Conservation (phyloP, 2,329 filamentous ascomycete genomes). For the Diaporthe australafricana region DNA sequence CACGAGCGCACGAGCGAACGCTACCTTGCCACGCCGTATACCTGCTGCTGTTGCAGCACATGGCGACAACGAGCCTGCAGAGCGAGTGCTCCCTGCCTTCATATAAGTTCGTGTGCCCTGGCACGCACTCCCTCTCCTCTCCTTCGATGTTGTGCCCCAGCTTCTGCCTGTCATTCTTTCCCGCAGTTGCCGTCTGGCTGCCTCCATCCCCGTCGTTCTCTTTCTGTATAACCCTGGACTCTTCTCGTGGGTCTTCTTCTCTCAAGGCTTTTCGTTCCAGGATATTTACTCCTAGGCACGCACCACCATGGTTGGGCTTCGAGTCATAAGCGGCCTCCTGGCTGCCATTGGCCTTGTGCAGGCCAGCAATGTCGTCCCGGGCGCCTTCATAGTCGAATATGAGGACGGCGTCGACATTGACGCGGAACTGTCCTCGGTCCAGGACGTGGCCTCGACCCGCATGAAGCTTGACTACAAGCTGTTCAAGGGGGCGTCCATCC, state of each 20-base stretch:
- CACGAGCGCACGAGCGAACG: slow-evolving; percentile 1
- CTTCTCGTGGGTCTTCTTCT: neutral
- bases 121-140: neutral
- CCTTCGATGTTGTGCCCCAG: neutral
- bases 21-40: neutral
- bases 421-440: slow-evolving; percentile 53
- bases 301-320: neutral
- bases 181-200: neutral
- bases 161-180: slow-evolving; percentile 17
- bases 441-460: slow-evolving; percentile 55
- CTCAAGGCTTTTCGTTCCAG: neutral
- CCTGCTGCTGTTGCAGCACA: slow-evolving; percentile 1
- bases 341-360: slow-evolving; percentile 26
- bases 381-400: slow-evolving; percentile 66
- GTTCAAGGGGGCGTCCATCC: slow-evolving; percentile 66
- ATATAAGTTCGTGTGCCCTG: slow-evolving; percentile 1
- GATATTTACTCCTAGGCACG: neutral
- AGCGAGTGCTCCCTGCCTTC: neutral
- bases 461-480: slow-evolving; percentile 62
- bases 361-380: slow-evolving; percentile 50
- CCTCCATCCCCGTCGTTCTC: neutral
- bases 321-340: slow-evolving; percentile 24
- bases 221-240: neutral
- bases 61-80: neutral
- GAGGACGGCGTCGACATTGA: slow-evolving; percentile 58